Base-by-base conservation (phyloP, 371 early-diverging fungal genomes). In the Zopfochytrium polystomum region DNA sequence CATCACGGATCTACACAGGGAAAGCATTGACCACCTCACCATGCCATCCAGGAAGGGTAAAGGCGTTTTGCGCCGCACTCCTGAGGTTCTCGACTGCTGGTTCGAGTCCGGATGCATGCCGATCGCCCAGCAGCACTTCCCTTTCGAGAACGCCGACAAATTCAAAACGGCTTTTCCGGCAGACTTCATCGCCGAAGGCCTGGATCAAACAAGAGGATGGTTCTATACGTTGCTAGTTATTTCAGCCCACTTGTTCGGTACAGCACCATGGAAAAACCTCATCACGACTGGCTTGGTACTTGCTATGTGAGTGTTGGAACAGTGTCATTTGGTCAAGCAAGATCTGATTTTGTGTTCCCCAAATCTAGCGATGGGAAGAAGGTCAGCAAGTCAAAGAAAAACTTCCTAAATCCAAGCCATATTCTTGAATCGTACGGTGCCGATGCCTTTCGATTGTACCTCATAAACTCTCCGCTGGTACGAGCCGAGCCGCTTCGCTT, bases 191-290 rank as follows among this genome's bases (percentile, higher is more conserved):
- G 97, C 99, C 42, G 99, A 99, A 81, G 99, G 99, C 67, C 80
- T 99, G 50, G 99, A 99, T 76, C 99, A 99, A 82, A 99, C 99
- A 52, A 90, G 99, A 68, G 99, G 99, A 60, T 99, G 99, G 99
- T 99, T 99, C 89, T 99, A 99, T 78, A 99, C 99, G 26, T 85
- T 99, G 26, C 83, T 98, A 73, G 99, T 99, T 9, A 84, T 99
- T 54, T 96, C 98, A 38, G 95, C 97, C 18, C 93, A 98, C 73
- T 80, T 99, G 64, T 97, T 98, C 71, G 90, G 93, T 73, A 83
- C 87, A 67, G 95, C 99, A 18, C 95, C 99, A 29, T 99, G 93
- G 80, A 95, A 95, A 85, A 99, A 99, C 80, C 86, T 99, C 66
- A 96, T 99, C 80, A 98, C 93, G 59, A 97, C 93, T 76, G 99